Evolutionary conservation across 2,329 filamentous ascomycete species (phyloP), one percentile per base, ranked within the genome.

Genomic region (Colletotrichum musae): DNA sequence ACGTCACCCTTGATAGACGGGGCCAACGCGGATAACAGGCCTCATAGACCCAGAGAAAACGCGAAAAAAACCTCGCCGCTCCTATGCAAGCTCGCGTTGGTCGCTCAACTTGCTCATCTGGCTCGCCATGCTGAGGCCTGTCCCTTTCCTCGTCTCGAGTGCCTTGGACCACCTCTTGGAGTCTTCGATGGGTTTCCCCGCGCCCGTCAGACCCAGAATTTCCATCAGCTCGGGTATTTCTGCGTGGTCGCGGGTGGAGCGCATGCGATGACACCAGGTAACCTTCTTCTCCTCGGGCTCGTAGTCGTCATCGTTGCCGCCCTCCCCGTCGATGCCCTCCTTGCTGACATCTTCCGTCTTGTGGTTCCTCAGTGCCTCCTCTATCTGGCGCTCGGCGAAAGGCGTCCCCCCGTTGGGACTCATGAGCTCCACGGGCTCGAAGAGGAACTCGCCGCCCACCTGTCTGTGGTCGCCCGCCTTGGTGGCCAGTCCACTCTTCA

Each of bases 191-290:
- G 80, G 62, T 73, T 79, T 71, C 4, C 80, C 81, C 48, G 80
- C 75, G 2, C 80, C 83, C 57, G 87, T 83, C 5, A 92, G 74
- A 0, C 91, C 91, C 53, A 94, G 77, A 13, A 93, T 79, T 73
- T 87, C 83, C 80, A 89, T 88, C 64, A 94, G 74, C 77, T 91
- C 90, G 0, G 86, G 85, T 1, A 95, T 84, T 82, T 94, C 93
- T 1, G 88, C 87, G 76, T 97, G 94, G 73, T 95, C 93, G 57
- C 93, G 83, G 13, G 93, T 95, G 66, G 89, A 93, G 76, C 85
- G 85, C 93, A 97, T 97, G 32, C 93, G 86, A 80, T 95, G 93
- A 74, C 92, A 94, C 93, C 94, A 97, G 1, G 88, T 90, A 32
- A 93, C 87, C 63, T 82, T 83, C 80, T 92, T 92, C 75, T 88